These are phyloP conservation scores for Lolium multiflorum DNA, from an alignment of 176 grass and related monocot species.

Conservation along the genomic window DNA sequence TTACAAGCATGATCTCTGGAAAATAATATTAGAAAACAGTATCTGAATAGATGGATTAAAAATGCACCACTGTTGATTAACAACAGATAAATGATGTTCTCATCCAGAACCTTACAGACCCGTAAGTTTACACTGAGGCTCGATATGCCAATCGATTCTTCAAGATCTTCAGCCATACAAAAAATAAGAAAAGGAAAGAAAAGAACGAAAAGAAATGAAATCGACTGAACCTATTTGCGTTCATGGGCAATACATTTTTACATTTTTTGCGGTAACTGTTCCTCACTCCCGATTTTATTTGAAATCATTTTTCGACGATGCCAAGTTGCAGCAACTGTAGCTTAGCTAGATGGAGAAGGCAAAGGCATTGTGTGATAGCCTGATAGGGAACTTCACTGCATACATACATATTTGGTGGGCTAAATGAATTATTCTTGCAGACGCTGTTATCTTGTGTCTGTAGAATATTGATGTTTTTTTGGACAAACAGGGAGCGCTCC, in stretches of 20 bases:
- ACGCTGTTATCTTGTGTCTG: not conserved
- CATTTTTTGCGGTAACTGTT: not conserved
- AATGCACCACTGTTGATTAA: not conserved
- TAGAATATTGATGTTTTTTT: not conserved
- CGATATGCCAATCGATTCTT: not conserved
- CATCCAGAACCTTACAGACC: not conserved
- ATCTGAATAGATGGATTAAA: not conserved
- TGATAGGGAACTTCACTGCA: slow-evolving; percentile 13
- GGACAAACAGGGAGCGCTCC: too few relatives aligned
- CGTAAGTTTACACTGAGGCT: not conserved
- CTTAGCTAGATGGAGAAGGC: not conserved
- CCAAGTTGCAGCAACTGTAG: not conserved
- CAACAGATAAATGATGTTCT: too few relatives aligned
- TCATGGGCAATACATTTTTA: too few relatives aligned
- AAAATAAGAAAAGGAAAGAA: not conserved
- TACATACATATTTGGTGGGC: not conserved
- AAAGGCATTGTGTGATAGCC: not conserved
- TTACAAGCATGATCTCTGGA: not conserved
- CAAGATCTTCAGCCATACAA: not conserved
- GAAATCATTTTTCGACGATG: not conserved
- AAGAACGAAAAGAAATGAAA: too few relatives aligned
- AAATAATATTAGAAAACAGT: not conserved
- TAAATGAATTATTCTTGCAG: not conserved
- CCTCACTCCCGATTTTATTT: not conserved
- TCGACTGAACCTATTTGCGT: too few relatives aligned